Evolutionary conservation across 164 flowering plant genomes (phyloP), one percentile per base, ranked within the genome.

Genomic region (Vitis vinifera): DNA sequence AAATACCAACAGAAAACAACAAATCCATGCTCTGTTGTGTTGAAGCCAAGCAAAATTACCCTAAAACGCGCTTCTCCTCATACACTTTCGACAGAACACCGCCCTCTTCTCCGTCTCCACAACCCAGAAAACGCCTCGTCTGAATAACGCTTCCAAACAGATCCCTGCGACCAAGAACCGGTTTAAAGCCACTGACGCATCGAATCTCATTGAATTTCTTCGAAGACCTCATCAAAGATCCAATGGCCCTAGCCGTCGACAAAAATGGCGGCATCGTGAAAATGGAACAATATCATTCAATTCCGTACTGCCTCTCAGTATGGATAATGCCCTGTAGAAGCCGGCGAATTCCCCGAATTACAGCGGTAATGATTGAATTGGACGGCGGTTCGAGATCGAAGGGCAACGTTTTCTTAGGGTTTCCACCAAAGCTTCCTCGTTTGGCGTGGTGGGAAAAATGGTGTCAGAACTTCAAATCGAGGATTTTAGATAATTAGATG

Each of bases 81-180:
- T 93, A 82, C 2, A 81, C 82, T 74, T 85, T 91, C 2, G 97
- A 84, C 13, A 93, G 76, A 62, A 81, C 81, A 68, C 70, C 77
- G 10, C 87, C 94, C 66, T 93, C 90, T 51, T 86, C 93, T 10
- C 97, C 98, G 70, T 91, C 97, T 10, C 90, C 89, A 61, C 88
- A 85, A 10, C 98, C 92, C 64, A 93, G 84, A 82, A 93, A 93
- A 1, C 66, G 62, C 82, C 98, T 86, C 67, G 53, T 82, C 58
- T 88, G 94, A 78, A 63, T 65, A 66, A 55, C 48, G 51, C 15
- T 48, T 63, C 50, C 14, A 23, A 59, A 48, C 23, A 58, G 15
- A 6, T 9, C 62, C 71, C 51, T 69, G 51, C 48, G 50, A 61
- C 53, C 13, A 29, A 27, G 71, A 51, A 55, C 31, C 55, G 63